Evolutionary conservation across 768 basidiomycete species (phyloP), one percentile per base, ranked within the genome.

Genomic region (Pleurotus salmoneostramineus): DNA sequence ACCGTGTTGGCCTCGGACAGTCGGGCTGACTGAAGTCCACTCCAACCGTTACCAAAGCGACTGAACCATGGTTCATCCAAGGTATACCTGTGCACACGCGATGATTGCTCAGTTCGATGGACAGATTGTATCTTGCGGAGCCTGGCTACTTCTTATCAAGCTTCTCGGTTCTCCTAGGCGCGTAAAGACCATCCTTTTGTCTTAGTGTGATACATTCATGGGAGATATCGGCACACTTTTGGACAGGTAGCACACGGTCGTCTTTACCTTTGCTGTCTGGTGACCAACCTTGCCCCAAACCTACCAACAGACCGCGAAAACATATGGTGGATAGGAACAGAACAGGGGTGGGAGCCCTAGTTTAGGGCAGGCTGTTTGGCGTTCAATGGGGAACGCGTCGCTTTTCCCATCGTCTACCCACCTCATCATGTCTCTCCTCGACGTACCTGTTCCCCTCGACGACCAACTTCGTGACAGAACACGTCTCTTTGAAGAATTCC

Each of bases 401-500:
- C 43, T 56, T 60, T 62, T 50, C 57, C 34, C 59, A 52, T 42
- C 63, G 49, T 50, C 56, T 32, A 31, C 56, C 50, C 52, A 54
- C 56, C 57, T 56, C 58, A 62, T 58, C 64, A 79, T 79, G 76
- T 74, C 78, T 34, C 60, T 71, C 42, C 75, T 79, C 66, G 84
- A 87, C 61, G 84, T 87, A n/a, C 68, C 83, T 50, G 74, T 84
- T 10, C 79, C 82, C 58, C 83, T 84, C 71, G 91, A 91, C 69
- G 81, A 88, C 47, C 78, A 83, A 48, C 78, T 90, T 75, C 82
- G 83, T 64, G 90, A 94, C 63, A 80, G 91, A 58, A 83, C 85
- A 56, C 85, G 88, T 63, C 77, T 85, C 37, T 93, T 97, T 65
- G 88, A 90, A 65, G 90, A 91, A 61, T 95, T 97, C 62, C 79